Evolutionary conservation across 352 stramenopile species (phyloP).

Genomic region (Bremia lactucae): DNA sequence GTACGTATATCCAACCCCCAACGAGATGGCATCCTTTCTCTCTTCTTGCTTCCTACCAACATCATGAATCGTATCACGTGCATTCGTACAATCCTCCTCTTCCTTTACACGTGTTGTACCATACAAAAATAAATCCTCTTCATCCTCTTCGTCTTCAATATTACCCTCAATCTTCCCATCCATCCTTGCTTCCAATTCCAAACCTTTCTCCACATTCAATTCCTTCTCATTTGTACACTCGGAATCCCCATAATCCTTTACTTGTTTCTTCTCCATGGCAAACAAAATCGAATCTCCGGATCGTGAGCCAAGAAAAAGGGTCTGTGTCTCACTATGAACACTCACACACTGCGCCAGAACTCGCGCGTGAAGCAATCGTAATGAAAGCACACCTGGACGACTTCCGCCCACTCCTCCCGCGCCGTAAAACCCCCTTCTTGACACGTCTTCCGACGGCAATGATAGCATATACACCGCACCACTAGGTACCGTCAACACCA

Average conservation of each 20-base stretch:
- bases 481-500: conserved; percentile 47
- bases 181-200: conserved; percentile 5
- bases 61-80: neutral
- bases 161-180: conserved; percentile 10
- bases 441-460: conserved; percentile 47
- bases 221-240: conserved; percentile 17
- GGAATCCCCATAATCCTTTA: conserved; percentile 12
- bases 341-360: conserved; percentile 48
- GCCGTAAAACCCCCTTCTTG: conserved; percentile 23
- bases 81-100: too few relatives aligned
- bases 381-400: conserved; percentile 30
- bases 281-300: conserved; percentile 73
- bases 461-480: conserved; percentile 58
- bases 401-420: conserved; percentile 12
- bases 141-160: conserved; percentile 39
- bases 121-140: conserved; percentile 73
- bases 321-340: conserved; percentile 48
- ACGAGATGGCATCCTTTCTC: too few relatives aligned
- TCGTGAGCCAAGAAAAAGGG: conserved; percentile 71
- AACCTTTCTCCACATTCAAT: conserved; percentile 15
- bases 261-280: conserved; percentile 32
- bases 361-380: conserved; percentile 40
- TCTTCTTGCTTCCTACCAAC: conserved; percentile 4
- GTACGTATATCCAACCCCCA: conserved; percentile 25
- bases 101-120: conserved; percentile 29